Conservation (phyloP, 1,139 yeast species). For the Suzukiozyma palmioleophila region DNA sequence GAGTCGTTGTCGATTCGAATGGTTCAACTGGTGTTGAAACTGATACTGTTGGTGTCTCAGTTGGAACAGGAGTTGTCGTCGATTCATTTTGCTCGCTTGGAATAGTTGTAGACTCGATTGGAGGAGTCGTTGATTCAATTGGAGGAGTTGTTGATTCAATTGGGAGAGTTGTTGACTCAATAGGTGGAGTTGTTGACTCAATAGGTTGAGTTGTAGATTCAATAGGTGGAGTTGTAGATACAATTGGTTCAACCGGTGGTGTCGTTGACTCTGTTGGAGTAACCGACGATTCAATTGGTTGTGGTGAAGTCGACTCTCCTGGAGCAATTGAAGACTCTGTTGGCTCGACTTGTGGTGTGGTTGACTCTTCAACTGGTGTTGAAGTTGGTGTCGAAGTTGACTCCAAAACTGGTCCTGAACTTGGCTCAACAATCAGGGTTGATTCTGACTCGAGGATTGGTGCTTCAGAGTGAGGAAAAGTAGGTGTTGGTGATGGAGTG, state of each 20-base stretch:
- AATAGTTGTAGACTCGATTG: slow-evolving; percentile 6
- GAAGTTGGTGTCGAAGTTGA: slow-evolving; percentile 5
- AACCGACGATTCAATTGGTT: no score
- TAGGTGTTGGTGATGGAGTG: background rate
- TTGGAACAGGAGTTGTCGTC: slow-evolving; percentile 6
- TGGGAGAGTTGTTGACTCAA: background rate
- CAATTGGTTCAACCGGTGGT: background rate
- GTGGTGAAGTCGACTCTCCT: no score
- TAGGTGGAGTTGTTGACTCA: slow-evolving; percentile 5
- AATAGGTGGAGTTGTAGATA: slow-evolving; percentile 5
- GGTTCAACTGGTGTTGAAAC: slow-evolving; percentile 5
- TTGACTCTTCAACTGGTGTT: slow-evolving; percentile 5
- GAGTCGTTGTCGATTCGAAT: slow-evolving; percentile 4
- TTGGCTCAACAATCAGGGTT: slow-evolving; percentile 3
- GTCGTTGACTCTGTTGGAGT: slow-evolving; percentile 2
- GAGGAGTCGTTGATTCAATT: slow-evolving; percentile 2
- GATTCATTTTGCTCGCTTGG: background rate
- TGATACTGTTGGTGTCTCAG: slow-evolving; percentile 6
- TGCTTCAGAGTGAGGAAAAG: slow-evolving; percentile 2
- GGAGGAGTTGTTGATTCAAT: slow-evolving; percentile 5
- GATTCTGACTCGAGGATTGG: slow-evolving; percentile 1
- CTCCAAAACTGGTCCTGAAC: slow-evolving; percentile 4
- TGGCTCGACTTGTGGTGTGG: no score
- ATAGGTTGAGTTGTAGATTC: background rate
- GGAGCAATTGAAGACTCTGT: no score